Percentiles rank a stretch among this genome's conserved stretches.
Conservation (phyloP, 2,329 filamentous ascomycete species). For the Pleoardoris graminearum region DNA sequence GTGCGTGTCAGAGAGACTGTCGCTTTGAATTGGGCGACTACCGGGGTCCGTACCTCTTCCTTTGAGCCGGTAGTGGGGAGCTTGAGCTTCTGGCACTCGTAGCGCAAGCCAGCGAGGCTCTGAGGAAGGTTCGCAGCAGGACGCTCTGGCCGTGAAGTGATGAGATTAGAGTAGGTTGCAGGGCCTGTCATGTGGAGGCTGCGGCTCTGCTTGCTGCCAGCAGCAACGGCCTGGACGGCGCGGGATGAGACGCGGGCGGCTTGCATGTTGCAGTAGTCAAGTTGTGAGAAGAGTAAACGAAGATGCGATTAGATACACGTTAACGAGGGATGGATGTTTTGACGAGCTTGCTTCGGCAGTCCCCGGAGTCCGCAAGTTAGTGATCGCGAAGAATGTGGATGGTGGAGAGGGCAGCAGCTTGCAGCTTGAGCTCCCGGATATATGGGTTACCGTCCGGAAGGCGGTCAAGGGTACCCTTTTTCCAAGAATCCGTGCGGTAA, state of each 20-base stretch:
- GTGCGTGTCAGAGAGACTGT: constrained; percentile 7
- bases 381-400: constrained; percentile 5
- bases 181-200: constrained; percentile 64
- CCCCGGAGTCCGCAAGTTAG: constrained; percentile 7
- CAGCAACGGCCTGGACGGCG: constrained; percentile 48
- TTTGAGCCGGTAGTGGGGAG: constrained; percentile 53
- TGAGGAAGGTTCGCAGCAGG: constrained; percentile 56
- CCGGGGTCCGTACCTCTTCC: constrained; percentile 49
- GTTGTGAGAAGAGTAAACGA: constrained; percentile 5
- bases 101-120: constrained; percentile 55
- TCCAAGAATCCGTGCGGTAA: constrained; percentile 3
- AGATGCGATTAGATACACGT: constrained; percentile 11
- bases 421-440: constrained; percentile 8
- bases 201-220: constrained; percentile 48
- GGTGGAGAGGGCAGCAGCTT: not conserved
- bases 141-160: constrained; percentile 52
- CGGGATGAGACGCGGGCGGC: constrained; percentile 49
- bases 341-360: constrained; percentile 1
- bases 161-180: constrained; percentile 57
- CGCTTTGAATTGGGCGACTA: constrained; percentile 7
- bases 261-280: constrained; percentile 40
- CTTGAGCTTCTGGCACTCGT: constrained; percentile 56
- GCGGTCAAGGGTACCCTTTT: not conserved
- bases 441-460: constrained; percentile 1
- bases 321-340: constrained; percentile 9